phyloP scores from a whole-genome alignment of 106 monocot species.

The Dendrobium catenatum region DNA sequence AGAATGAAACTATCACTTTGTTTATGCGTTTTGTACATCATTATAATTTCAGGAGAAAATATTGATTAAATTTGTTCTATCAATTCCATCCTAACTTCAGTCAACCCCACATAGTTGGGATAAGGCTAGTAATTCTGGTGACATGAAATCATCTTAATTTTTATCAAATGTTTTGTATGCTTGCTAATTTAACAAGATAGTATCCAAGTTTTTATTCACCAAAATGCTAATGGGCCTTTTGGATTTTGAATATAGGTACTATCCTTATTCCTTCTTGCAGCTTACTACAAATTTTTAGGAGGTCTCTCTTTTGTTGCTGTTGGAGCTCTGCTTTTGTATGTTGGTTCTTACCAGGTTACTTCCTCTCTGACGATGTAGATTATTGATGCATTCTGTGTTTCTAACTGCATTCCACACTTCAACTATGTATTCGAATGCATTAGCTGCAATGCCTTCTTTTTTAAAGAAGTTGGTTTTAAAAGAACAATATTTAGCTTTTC shows the following conservation, averaged over 20 bases:
- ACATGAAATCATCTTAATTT: not conserved
- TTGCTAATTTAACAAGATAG: not conserved
- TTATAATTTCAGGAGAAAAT: not conserved
- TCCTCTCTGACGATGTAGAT: slow-evolving; percentile 2
- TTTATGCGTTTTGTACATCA: not conserved
- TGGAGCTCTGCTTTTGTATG: slow-evolving; percentile 88
- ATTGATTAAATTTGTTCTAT: not conserved
- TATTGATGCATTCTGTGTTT: not conserved
- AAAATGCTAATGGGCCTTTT: not conserved
- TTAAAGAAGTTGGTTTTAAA: too few species aligned
- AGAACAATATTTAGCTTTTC: too few species aligned
- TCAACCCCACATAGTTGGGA: not conserved
- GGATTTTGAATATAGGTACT: slow-evolving; percentile 45
- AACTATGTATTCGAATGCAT: too few species aligned
- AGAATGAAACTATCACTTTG: not conserved
- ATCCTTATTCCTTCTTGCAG: slow-evolving; percentile 82
- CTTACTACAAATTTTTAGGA: slow-evolving; percentile 83
- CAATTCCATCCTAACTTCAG: not conserved
- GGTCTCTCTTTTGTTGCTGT: slow-evolving; percentile 76
- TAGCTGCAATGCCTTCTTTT: too few species aligned
- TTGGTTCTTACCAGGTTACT: slow-evolving; percentile 92
- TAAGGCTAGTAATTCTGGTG: not conserved
- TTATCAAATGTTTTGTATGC: not conserved
- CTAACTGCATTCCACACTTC: too few species aligned
- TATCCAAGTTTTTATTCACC: not conserved